These are phyloP conservation scores for Chaetoceros tenuissimus DNA, from an alignment of 108 stramenopile genomes.

Conservation along the genomic window DNA sequence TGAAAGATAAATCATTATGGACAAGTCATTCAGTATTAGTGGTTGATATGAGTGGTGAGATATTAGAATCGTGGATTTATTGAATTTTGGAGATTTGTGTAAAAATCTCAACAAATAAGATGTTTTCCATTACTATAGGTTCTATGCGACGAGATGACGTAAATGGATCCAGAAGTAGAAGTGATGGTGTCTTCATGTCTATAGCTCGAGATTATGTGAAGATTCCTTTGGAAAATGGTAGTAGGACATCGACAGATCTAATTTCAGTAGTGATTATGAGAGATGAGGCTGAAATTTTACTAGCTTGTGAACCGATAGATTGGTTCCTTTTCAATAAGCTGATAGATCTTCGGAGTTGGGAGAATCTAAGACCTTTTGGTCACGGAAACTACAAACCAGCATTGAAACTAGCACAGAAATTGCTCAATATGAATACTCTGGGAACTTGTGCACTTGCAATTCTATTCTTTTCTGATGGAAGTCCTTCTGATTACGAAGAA, in stretches of 20 bases:
- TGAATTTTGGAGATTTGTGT: no score
- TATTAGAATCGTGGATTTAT: no score
- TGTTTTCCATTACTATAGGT: no score
- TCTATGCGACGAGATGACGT: slow-evolving; percentile 41
- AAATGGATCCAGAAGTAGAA: slow-evolving; percentile 29
- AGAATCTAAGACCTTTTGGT: slow-evolving; percentile 9
- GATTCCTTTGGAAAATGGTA: slow-evolving; percentile 9
- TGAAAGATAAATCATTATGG: slow-evolving; percentile 14
- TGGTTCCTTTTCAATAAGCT: slow-evolving; percentile 35
- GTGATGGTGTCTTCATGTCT: slow-evolving; percentile 43
- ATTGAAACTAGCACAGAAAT: slow-evolving; percentile 18
- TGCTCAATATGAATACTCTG: slow-evolving; percentile 11
- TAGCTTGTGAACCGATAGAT: slow-evolving; percentile 19
- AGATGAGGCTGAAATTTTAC: slow-evolving; percentile 18
- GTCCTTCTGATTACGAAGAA: slow-evolving; percentile 28
- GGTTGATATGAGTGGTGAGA: slow-evolving; percentile 43
- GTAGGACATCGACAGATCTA: slow-evolving; percentile 15
- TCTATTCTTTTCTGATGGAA: slow-evolving; percentile 33
- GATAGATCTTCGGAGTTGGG: slow-evolving; percentile 22
- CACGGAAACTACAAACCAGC: slow-evolving; percentile 44
- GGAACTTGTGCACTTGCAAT: slow-evolving; percentile 21
- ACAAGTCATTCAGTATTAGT: slow-evolving; percentile 42
- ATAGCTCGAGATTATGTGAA: slow-evolving; percentile 37
- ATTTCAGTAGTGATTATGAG: slow-evolving; percentile 29
- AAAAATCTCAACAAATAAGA: no score